Base-by-base conservation (phyloP, 768 basidiomycete genomes). In the Leccinellum luteum region DNA sequence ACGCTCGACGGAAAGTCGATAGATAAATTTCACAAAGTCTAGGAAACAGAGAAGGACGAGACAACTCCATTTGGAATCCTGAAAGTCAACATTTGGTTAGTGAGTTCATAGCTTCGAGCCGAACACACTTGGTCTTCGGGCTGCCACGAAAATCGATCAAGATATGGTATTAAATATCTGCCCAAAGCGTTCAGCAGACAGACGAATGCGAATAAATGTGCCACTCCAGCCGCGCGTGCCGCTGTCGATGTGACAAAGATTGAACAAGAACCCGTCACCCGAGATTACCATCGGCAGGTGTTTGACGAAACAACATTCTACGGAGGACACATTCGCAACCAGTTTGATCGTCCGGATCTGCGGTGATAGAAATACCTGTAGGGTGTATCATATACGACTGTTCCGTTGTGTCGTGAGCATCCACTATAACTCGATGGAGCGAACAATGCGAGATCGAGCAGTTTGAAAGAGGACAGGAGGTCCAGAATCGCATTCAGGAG, bases 381-480 rank as follows among this genome's bases (percentile, higher is more conserved):
- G 38, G 15, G n/a, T 52, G 57, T 41, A 41, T 41, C 38, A 13
- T 19, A 57, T 57, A 58, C 41, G 50, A 55, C 31, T 28, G 45
- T 58, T 55, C 45, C 54, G 30, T 45, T 19, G 10, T 2, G 19
- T 43, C 19, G 41, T 19, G 52, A 59, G 48, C 15, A 6, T 9
- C 21, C 48, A 48, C 65, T 59, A 57, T 69, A 63, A 34, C 67
- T 68, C 56, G 32, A 58, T 63, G 19, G 28, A 61, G 66, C 58
- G 54, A 41, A 70, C 66, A 65, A 66, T 61, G 64, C 61, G 27
- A 52, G 21, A 69, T 68, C 41, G 34, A 50, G 63, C 52, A 65
- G 55, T 43, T 51, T 60, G 50, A 63, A 63, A 55, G 58, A 31
- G 38, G 28, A 35, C 35, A 17, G 38, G 59, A 52, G 54, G 48